These are phyloP conservation scores for Suillus spraguei DNA, from an alignment of 768 basidiomycete genomes.

Conservation along the genomic window DNA sequence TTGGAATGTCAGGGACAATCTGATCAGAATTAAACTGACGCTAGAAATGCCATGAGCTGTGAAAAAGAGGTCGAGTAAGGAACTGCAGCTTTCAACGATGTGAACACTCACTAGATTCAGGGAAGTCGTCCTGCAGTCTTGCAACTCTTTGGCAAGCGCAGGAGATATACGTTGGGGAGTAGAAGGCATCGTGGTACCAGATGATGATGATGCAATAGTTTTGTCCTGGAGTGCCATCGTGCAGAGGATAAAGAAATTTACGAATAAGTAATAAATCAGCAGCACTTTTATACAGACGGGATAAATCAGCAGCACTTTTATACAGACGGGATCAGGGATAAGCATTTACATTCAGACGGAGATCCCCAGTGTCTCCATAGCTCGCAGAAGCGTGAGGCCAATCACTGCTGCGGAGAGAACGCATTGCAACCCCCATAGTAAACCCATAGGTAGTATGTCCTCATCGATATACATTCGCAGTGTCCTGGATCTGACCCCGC, in stretches of 20 bases:
- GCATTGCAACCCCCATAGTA: background rate
- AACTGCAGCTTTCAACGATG: background rate
- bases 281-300: background rate
- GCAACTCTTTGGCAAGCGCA: slow-evolving; percentile 24
- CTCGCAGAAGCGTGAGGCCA: background rate
- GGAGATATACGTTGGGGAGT: background rate
- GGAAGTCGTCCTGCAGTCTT: slow-evolving; percentile 24
- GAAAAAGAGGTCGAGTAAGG: background rate
- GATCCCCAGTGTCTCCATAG: background rate
- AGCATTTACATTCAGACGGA: background rate
- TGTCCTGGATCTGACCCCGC: background rate
- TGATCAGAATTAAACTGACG: slow-evolving; percentile 19
- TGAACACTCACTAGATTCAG: slow-evolving; percentile 23
- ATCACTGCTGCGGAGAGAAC: background rate
- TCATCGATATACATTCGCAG: background rate
- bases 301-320: background rate
- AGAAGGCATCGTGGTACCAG: background rate
- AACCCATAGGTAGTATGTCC: background rate
- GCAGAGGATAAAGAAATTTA: background rate
- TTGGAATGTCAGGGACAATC: background rate
- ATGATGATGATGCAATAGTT: background rate
- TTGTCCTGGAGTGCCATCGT: background rate
- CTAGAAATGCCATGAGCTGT: slow-evolving; percentile 31
- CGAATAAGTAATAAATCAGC: no score
- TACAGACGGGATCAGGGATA: background rate